Evolutionary conservation across 139 green algal species (phyloP).

Genomic region (Coelastrella sp.): DNA sequence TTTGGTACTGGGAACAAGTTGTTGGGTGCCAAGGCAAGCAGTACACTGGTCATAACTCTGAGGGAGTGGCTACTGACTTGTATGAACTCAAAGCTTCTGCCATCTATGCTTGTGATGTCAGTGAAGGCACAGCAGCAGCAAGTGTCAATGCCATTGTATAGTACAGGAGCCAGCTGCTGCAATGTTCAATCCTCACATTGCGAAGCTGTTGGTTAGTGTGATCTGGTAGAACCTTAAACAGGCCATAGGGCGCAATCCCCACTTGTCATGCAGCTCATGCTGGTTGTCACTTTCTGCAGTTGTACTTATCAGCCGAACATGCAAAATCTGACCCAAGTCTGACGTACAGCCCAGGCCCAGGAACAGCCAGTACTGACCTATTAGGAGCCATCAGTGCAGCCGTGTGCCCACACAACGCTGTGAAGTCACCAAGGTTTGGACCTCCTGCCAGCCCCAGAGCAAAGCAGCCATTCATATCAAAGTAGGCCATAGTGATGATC

Average conservation of each 20-base stretch:
- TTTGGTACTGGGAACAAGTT: not conserved
- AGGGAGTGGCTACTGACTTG: not conserved
- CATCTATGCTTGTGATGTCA: not conserved
- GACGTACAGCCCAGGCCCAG: not conserved
- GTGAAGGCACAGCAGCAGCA: not conserved
- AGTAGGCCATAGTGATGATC: too few species aligned
- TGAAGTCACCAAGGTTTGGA: not conserved
- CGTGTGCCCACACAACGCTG: not conserved
- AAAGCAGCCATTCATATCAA: not conserved
- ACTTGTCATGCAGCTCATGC: not conserved
- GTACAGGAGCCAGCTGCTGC: not conserved
- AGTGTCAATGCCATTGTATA: not conserved
- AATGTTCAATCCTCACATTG: too few species aligned
- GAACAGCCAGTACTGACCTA: not conserved
- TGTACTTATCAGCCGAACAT: slow-evolving; percentile 22
- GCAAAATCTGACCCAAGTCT: not conserved
- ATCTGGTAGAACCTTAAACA: too few species aligned
- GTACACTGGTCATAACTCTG: too few species aligned
- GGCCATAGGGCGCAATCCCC: too few species aligned
- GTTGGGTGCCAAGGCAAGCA: not conserved
- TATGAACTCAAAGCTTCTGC: not conserved
- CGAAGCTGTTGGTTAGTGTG: too few species aligned
- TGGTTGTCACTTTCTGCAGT: not conserved
- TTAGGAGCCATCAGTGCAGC: not conserved
- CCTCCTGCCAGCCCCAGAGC: not conserved